A percentile compares a stretch with the other conserved stretches of the same genome.
Evolutionary conservation across 169 alveolate genomes (phyloP).

Genomic region (Eimeria necatrix): DNA sequence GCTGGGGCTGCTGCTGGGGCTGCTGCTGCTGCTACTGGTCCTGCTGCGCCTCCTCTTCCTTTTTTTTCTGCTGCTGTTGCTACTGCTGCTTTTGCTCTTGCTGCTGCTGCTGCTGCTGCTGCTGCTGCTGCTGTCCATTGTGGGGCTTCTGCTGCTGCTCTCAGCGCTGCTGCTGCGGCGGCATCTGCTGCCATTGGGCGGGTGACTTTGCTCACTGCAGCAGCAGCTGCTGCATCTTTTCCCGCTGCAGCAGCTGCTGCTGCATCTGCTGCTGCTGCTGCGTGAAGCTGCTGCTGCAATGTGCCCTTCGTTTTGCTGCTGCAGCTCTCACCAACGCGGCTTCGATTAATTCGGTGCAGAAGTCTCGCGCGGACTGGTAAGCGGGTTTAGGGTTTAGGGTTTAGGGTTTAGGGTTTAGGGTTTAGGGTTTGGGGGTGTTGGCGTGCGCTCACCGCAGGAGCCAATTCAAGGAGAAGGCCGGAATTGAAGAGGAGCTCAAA

Average conservation of each 20-base stretch:
- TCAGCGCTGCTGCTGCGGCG: background rate
- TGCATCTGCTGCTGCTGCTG: too few relatives aligned
- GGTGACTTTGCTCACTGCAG: too few relatives aligned
- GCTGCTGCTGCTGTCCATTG: background rate
- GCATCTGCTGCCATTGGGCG: too few relatives aligned
- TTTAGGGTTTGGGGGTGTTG: background rate
- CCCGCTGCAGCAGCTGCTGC: too few relatives aligned
- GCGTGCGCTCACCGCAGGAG: background rate
- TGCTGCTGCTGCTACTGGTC: too few relatives aligned
- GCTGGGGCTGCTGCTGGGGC: too few relatives aligned
- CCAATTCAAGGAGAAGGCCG: slow-evolving; percentile 27
- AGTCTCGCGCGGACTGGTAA: slow-evolving; percentile 6
- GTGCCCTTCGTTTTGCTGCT: background rate
- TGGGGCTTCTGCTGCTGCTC: background rate
- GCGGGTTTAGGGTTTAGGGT: slow-evolving; percentile 1
- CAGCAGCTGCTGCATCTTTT: too few relatives aligned
- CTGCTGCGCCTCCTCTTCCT: too few relatives aligned
- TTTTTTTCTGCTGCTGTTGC: too few relatives aligned
- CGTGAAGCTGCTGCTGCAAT: background rate
- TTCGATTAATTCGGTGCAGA: slow-evolving; percentile 10
- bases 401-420: background rate
- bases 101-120: background rate
- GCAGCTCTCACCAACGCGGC: slow-evolving; percentile 6
- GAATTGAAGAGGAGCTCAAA: slow-evolving; percentile 10
- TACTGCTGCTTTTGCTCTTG: background rate